These are phyloP conservation scores for Cicer yamashitae DNA, from an alignment of 306 rosid species.

Conservation along the genomic window DNA sequence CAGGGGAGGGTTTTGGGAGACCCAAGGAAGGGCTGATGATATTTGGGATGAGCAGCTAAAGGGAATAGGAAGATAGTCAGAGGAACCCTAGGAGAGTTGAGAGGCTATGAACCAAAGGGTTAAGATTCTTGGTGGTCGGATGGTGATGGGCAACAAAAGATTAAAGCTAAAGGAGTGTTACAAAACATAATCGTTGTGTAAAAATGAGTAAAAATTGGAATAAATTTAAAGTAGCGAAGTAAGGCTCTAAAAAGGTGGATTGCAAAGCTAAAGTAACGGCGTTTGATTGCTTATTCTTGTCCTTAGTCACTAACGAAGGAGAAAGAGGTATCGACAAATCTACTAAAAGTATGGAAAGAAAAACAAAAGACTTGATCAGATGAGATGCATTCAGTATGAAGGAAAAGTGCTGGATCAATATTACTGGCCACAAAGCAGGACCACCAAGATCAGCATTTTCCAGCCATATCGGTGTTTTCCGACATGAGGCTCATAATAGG, in stretches of 20 bases:
- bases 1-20: neutral
- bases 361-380: neutral
- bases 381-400: neutral
- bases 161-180: neutral
- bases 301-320: neutral
- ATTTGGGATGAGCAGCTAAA: neutral
- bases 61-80: neutral
- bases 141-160: neutral
- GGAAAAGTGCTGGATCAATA: neutral
- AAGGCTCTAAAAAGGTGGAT: neutral
- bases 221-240: neutral
- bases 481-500: too few relatives aligned
- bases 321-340: neutral
- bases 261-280: neutral
- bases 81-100: neutral
- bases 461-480: too few relatives aligned
- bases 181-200: neutral
- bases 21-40: neutral
- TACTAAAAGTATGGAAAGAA: neutral
- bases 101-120: neutral
- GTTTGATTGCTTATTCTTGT: neutral
- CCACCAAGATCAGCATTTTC: too few relatives aligned
- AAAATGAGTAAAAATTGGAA: neutral
- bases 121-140: constrained; percentile 20
- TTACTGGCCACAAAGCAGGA: too few relatives aligned